Evolutionary conservation across 2,329 filamentous ascomycete genomes (phyloP).

Genomic region (Chaetomiaceae sp.): DNA sequence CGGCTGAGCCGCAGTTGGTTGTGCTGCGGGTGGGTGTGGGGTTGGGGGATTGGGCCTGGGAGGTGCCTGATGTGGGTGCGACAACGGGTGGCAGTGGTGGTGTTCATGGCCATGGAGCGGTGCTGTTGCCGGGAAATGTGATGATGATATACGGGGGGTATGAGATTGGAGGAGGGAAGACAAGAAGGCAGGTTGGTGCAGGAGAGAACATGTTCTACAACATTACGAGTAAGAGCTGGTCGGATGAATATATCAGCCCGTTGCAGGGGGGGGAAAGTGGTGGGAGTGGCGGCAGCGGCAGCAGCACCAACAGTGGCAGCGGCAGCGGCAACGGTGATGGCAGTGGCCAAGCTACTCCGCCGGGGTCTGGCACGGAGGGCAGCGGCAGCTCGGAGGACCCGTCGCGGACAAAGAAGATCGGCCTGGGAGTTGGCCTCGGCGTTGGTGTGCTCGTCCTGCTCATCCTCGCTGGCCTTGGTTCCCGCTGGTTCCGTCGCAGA

Average conservation of each 20-base stretch:
- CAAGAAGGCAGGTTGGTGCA: slow-evolving; percentile 29
- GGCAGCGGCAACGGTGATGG: slow-evolving; percentile 1
- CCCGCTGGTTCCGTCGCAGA: slow-evolving; percentile 46
- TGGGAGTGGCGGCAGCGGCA: slow-evolving; percentile 5
- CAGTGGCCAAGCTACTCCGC: too few relatives aligned
- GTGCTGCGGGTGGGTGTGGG: slow-evolving; percentile 68
- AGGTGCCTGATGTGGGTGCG: slow-evolving; percentile 49
- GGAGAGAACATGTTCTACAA: slow-evolving; percentile 45
- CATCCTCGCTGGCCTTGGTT: slow-evolving; percentile 30
- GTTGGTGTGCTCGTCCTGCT: slow-evolving; percentile 50
- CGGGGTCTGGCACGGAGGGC: neutral
- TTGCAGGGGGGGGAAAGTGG: neutral
- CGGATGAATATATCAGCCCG: slow-evolving; percentile 44
- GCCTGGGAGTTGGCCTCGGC: slow-evolving; percentile 59
- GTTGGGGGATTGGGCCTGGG: slow-evolving; percentile 71
- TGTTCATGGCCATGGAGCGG: slow-evolving; percentile 59
- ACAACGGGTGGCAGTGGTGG: slow-evolving; percentile 34
- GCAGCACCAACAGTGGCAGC: neutral
- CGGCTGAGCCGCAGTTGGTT: slow-evolving; percentile 76
- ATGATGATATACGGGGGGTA: slow-evolving; percentile 64
- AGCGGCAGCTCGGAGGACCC: slow-evolving; percentile 14
- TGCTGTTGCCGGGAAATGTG: slow-evolving; percentile 58
- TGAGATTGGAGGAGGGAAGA: slow-evolving; percentile 38
- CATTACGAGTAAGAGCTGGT: slow-evolving; percentile 51
- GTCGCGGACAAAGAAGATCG: slow-evolving; percentile 38